These are phyloP conservation scores for Pichia paraexigua DNA, from an alignment of 805 yeast species.

Conservation along the genomic window DNA sequence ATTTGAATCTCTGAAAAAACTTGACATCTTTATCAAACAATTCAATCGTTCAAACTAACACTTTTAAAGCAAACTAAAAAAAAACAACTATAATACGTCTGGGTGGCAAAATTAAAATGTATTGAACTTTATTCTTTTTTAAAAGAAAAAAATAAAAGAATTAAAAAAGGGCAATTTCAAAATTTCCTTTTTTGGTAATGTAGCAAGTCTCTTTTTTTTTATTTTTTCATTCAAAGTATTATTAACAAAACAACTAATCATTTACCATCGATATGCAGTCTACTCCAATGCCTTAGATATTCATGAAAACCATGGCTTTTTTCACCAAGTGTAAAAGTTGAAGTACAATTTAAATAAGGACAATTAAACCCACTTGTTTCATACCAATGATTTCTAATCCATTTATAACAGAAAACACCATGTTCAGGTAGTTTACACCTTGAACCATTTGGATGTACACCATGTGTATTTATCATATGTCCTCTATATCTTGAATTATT, in stretches of 20 bases:
- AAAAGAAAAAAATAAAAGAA: background rate
- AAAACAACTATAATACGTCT: background rate
- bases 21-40: constrained; percentile 8
- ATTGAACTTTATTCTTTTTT: background rate
- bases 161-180: background rate
- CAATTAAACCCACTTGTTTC: constrained; percentile 5
- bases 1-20: constrained; percentile 14
- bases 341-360: constrained; percentile 6
- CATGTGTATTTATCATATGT: constrained; percentile 14
- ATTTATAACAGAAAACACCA: constrained; percentile 5
- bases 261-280: background rate
- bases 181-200: background rate
- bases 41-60: background rate
- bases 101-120: background rate
- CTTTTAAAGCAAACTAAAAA: too few relatives aligned
- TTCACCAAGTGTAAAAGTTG: constrained; percentile 9
- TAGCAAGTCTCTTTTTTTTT: too few relatives aligned
- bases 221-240: too few relatives aligned
- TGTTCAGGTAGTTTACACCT: constrained; percentile 1
- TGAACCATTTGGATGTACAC: constrained; percentile 11
- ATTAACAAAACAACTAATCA: background rate
- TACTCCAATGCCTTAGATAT: constrained; percentile 11
- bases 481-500: constrained; percentile 15
- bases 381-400: constrained; percentile 11
- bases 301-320: constrained; percentile 13